Percentiles rank a stretch among this genome's conserved stretches.
Conservation (phyloP, 345 rosid species). For the Iberis pinnata region DNA sequence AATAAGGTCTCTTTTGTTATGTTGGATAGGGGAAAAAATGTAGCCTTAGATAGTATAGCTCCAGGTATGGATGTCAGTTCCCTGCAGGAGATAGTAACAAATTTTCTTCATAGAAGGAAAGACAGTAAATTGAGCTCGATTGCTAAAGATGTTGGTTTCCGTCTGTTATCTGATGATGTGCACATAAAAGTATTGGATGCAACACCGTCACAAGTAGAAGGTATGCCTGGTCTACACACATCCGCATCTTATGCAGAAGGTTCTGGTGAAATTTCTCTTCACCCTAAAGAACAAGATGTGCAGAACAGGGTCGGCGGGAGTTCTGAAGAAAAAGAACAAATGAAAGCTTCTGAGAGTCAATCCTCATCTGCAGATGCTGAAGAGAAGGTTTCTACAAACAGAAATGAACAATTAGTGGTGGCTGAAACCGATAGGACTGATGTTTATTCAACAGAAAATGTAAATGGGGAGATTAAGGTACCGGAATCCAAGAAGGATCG, state of each 20-base stretch:
- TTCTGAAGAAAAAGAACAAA: slow-evolving; percentile 25
- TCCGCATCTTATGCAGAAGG: slow-evolving; percentile 31
- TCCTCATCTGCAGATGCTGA: slow-evolving; percentile 30
- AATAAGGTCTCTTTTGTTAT: slow-evolving; percentile 70
- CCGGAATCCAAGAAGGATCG: slow-evolving; percentile 36
- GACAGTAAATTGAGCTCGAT: slow-evolving; percentile 56
- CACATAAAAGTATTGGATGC: slow-evolving; percentile 41
- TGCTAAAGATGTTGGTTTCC: slow-evolving; percentile 84
- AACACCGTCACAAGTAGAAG: slow-evolving; percentile 35
- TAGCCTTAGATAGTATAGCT: slow-evolving; percentile 41
- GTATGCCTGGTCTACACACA: slow-evolving; percentile 37
- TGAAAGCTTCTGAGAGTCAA: slow-evolving; percentile 28
- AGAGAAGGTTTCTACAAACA: slow-evolving; percentile 27
- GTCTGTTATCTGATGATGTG: slow-evolving; percentile 68
- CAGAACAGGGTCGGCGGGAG: slow-evolving; percentile 22
- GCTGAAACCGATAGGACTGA: slow-evolving; percentile 31
- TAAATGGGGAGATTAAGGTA: slow-evolving; percentile 27
- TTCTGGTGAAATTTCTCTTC: slow-evolving; percentile 23
- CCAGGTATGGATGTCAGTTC: slow-evolving; percentile 58
- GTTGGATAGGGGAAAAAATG: slow-evolving; percentile 54
- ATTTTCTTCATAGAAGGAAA: slow-evolving; percentile 58
- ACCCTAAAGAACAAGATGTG: slow-evolving; percentile 29
- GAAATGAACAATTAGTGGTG: slow-evolving; percentile 27
- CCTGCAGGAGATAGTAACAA: slow-evolving; percentile 56
- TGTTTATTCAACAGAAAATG: slow-evolving; percentile 23